A percentile compares a stretch with the other conserved stretches of the same genome.
phyloP scores from a whole-genome alignment of 2,329 filamentous ascomycete genomes.

The Neonectria sp. region DNA sequence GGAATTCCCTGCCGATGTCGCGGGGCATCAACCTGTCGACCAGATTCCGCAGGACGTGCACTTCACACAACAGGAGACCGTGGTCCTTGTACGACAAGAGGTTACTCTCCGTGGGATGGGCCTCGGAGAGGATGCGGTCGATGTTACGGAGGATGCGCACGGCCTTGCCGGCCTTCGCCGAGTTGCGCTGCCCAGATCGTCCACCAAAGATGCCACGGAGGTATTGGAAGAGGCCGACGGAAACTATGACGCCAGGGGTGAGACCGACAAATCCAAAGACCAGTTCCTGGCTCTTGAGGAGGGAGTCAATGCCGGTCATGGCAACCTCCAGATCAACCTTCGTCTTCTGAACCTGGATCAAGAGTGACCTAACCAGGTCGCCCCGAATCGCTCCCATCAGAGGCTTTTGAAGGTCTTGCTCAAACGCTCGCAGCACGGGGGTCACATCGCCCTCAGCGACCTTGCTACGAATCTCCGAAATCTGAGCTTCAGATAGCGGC shows the following conservation, averaged over 20 bases:
- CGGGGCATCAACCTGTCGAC: slow-evolving; percentile 75
- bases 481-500: slow-evolving; percentile 76
- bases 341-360: slow-evolving; percentile 98
- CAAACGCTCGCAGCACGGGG: slow-evolving; percentile 90
- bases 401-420: slow-evolving; percentile 87
- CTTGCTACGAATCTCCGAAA: slow-evolving; percentile 81
- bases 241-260: slow-evolving; percentile 92
- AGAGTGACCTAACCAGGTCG: slow-evolving; percentile 88
- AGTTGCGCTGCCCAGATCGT: slow-evolving; percentile 76
- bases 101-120: slow-evolving; percentile 78
- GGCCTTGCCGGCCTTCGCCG: slow-evolving; percentile 77
- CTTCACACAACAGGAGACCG: slow-evolving; percentile 90
- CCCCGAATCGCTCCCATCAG: slow-evolving; percentile 87
- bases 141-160: slow-evolving; percentile 88
- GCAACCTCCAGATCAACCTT: slow-evolving; percentile 98
- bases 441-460: slow-evolving; percentile 95
- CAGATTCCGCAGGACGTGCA: slow-evolving; percentile 83
- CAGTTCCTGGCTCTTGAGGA: slow-evolving; percentile 95
- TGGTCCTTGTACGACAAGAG: slow-evolving; percentile 93
- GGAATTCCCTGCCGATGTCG: slow-evolving; percentile 85
- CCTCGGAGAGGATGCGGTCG: slow-evolving; percentile 82
- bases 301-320: slow-evolving; percentile 93
- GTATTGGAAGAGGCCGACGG: slow-evolving; percentile 81
- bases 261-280: slow-evolving; percentile 98
- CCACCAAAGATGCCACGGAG: slow-evolving; percentile 78